Conservation (phyloP, 306 rosid species). For the Begonia loranthoides region DNA sequence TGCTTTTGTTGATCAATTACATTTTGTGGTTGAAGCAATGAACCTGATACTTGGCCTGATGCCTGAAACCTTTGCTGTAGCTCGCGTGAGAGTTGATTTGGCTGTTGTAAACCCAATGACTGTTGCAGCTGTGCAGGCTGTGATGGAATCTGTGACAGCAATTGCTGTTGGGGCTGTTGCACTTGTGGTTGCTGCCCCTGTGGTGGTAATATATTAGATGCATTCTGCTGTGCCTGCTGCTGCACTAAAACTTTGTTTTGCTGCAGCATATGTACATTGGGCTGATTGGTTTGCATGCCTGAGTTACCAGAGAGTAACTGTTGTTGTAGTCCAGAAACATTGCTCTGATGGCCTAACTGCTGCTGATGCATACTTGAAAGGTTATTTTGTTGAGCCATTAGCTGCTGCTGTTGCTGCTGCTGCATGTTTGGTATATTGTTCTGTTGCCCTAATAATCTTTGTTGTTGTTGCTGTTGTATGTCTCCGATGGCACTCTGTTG, state of each 20-base stretch:
- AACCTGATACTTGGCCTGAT: conserved; percentile 37
- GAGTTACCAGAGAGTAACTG: conserved; percentile 62
- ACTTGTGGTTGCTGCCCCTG: conserved; percentile 64
- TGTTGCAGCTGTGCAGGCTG: conserved; percentile 76
- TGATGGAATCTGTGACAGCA: conserved; percentile 59
- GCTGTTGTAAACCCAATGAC: conserved; percentile 57
- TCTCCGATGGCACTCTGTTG: conserved; percentile 60
- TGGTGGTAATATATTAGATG: conserved; percentile 38
- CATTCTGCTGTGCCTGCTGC: conserved; percentile 55
- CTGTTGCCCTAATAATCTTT: conserved; percentile 61
- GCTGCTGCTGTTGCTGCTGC: conserved; percentile 54
- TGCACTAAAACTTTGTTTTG: conserved; percentile 50
- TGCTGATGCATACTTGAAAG: conserved; percentile 64
- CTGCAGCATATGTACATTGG: conserved; percentile 54
- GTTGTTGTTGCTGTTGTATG: conserved; percentile 46
- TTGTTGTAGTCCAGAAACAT: conserved; percentile 54
- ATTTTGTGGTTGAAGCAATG: conserved; percentile 63
- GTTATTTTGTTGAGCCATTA: conserved; percentile 61
- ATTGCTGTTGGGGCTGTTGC: conserved; percentile 58
- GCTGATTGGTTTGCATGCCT: conserved; percentile 62
- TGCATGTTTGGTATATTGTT: conserved; percentile 55
- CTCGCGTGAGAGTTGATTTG: conserved; percentile 54
- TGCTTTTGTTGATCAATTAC: conserved; percentile 74
- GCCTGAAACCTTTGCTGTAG: conserved; percentile 71
- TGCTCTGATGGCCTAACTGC: conserved; percentile 56